Evolutionary conservation across 306 rosid genomes (phyloP).

Genomic region (Vigna reflexopilosa): DNA sequence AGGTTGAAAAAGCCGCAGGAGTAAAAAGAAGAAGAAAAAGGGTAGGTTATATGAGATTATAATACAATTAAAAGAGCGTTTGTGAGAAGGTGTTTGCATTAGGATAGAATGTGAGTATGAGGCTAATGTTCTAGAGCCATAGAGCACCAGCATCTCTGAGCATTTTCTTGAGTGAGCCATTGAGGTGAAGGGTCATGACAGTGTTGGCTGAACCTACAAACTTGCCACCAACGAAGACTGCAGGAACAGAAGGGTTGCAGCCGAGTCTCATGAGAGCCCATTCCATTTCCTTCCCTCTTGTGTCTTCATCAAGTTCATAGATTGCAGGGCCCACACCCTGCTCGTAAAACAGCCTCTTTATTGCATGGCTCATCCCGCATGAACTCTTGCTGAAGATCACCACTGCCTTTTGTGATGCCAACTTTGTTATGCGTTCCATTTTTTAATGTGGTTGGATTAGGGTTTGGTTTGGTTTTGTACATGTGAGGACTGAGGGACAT

Average conservation of each 20-base stretch:
- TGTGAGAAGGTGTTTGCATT: constrained; percentile 12
- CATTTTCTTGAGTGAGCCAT: constrained; percentile 82
- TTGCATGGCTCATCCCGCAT: constrained; percentile 96
- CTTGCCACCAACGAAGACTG: constrained; percentile 87
- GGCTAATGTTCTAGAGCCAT: constrained; percentile 61
- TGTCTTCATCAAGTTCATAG: constrained; percentile 83
- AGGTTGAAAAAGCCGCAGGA: constrained; percentile 44
- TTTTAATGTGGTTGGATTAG: not conserved
- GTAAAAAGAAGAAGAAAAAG: constrained; percentile 2
- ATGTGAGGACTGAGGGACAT: constrained; percentile 19
- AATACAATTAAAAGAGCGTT: not conserved
- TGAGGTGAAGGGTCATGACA: constrained; percentile 90
- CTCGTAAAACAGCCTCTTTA: constrained; percentile 86
- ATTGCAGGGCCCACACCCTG: constrained; percentile 90
- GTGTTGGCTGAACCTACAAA: constrained; percentile 86
- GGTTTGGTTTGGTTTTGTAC: constrained; percentile 42
- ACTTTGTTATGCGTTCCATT: constrained; percentile 75
- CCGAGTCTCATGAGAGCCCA: constrained; percentile 86
- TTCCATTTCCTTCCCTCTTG: constrained; percentile 84
- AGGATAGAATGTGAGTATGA: not conserved
- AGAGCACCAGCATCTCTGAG: constrained; percentile 94
- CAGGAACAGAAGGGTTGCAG: constrained; percentile 88
- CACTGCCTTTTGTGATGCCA: constrained; percentile 88
- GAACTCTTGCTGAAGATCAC: constrained; percentile 99
- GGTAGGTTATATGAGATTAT: constrained; percentile 6